Percentiles rank a stretch among this genome's conserved stretches.
phyloP scores from a whole-genome alignment of 768 basidiomycete genomes.

The Rhodotorula sphaerocarpa region DNA sequence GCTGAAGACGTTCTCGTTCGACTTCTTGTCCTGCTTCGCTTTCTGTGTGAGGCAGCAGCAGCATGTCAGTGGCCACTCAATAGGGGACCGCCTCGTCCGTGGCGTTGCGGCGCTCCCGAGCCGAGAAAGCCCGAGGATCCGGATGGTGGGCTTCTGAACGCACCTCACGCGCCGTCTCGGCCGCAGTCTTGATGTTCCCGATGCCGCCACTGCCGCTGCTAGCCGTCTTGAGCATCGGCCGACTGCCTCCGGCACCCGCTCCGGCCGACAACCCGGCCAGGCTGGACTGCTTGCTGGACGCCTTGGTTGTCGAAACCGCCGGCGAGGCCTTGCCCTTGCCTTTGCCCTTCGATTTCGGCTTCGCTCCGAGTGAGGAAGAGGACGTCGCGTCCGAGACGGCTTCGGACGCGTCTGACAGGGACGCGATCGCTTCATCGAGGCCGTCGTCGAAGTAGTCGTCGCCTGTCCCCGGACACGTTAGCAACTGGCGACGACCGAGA shows the following conservation, averaged over 20 bases:
- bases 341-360: not conserved
- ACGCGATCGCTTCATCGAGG: conserved; percentile 26
- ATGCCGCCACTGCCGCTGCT: conserved; percentile 24
- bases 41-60: conserved; percentile 55
- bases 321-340: conserved; percentile 1
- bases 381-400: conserved; percentile 3
- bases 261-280: not conserved
- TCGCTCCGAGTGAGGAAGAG: not conserved
- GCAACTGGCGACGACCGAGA: too few species aligned
- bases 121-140: too few species aligned
- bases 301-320: not conserved
- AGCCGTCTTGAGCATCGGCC: conserved; percentile 24
- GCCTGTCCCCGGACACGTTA: too few species aligned
- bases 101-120: too few species aligned
- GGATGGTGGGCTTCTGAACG: too few species aligned
- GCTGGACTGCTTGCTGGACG: not conserved
- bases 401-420: conserved; percentile 8
- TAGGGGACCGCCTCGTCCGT: too few species aligned
- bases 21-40: conserved; percentile 68
- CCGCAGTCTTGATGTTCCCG: conserved; percentile 43
- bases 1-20: conserved; percentile 50
- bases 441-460: conserved; percentile 32
- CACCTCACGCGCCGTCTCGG: conserved; percentile 33
- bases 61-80: not conserved
- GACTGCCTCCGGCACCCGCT: not conserved